phyloP scores from a whole-genome alignment of 495 filamentous ascomycete genomes.

The Penicilliopsis zonata region DNA sequence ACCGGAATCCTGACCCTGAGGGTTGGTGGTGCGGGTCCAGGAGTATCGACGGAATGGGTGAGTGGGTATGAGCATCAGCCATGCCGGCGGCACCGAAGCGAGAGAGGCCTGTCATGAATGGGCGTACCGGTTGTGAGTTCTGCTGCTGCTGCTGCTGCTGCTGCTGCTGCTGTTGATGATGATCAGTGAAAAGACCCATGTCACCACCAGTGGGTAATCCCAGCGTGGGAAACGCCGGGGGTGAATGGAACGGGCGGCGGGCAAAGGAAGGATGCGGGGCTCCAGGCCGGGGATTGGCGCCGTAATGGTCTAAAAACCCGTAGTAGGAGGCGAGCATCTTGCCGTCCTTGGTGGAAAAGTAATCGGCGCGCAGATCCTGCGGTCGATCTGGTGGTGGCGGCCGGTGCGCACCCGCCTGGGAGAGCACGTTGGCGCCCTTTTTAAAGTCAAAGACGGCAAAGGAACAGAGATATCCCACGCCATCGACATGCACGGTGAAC shows the following conservation, averaged over 20 bases:
- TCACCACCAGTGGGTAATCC: conserved; percentile 48
- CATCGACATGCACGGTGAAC: conserved; percentile 94
- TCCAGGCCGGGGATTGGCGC: conserved; percentile 45
- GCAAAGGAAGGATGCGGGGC: conserved; percentile 32
- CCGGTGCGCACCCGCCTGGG: conserved; percentile 23
- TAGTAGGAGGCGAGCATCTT: conserved; percentile 96
- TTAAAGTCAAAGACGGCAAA: conserved; percentile 99
- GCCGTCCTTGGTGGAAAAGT: conserved; percentile 87
- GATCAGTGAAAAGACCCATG: conserved; percentile 28
- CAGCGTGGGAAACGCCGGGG: conserved; percentile 62
- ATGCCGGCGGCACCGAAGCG: conserved; percentile 16
- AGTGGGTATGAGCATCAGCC: conserved; percentile 18
- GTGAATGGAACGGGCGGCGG: conserved; percentile 55
- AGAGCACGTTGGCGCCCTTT: conserved; percentile 52
- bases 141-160: no score
- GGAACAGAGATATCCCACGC: conserved; percentile 87
- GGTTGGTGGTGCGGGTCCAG: conserved; percentile 85
- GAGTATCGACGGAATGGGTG: conserved; percentile 52
- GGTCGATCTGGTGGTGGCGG: conserved; percentile 12
- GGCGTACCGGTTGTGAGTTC: conserved; percentile 17
- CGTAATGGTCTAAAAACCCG: conserved; percentile 87
- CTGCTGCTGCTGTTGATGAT: conserved; percentile 40
- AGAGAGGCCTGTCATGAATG: conserved; percentile 15
- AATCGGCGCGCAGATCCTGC: conserved; percentile 71
- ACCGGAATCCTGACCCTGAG: conserved; percentile 39